Base-by-base conservation (phyloP, 805 yeast species). In the Spencermartinsiella europaea region DNA sequence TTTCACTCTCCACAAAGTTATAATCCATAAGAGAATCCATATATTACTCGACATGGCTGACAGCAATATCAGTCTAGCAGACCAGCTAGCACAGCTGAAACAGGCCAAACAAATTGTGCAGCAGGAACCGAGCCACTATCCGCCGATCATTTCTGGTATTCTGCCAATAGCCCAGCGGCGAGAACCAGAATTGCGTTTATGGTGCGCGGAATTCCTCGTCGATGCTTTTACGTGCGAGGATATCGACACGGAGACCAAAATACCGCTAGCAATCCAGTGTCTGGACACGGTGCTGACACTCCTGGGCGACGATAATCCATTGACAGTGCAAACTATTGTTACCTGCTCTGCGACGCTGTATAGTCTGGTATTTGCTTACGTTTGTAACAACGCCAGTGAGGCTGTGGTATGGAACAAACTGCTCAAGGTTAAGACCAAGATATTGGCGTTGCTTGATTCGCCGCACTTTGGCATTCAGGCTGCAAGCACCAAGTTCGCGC, bases 401-500 rank as follows among this genome's bases (percentile, higher is more conserved):
- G 53, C 55, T 4, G 58, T 59, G 10, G 53, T 69, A 14, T 88
- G 95, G 95, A 61, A 67, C 21, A 70, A 72, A 39, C 57, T 85
- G 50, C 62, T 69, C 14, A 72, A 70, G 4, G 64, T 90, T 56
- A 86, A 85, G 64, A 68, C 69, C 25, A 68, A 67, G 28, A 69
- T 87, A n/a, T 62, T 85, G n/a, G 64, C 71, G 7, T 73, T 79
- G 47, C 86, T 87, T 80, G 76, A 73, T 19, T 51, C 57, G 17
- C 20, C 53, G 3, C 62, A 62, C 46, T 67, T 65, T 19, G 85
- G 83, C 12, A 68, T 80, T 40, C 80, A 77, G 62, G 66, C 85
- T n/a, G 81, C 90, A 22, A 70, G 83, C n/a, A 69, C 83, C 44
- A 86, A 84, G 64, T 80, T 90, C 49, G 76, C 87, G 8, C 79